Conservation (phyloP, 2,329 filamentous ascomycete genomes). For the Cladobotryum mycophilum region DNA sequence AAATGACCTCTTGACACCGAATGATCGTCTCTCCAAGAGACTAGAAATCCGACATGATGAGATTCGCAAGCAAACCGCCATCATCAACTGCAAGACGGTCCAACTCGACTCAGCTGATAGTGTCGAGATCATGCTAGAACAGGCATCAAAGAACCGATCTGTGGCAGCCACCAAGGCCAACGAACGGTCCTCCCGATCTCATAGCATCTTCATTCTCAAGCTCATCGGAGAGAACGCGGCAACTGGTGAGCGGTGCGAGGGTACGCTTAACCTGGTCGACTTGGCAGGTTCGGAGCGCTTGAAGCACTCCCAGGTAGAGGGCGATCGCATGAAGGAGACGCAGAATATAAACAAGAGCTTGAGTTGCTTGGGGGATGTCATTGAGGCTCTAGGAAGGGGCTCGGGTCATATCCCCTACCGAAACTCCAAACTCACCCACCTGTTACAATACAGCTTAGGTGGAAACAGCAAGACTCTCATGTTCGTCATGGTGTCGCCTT, state of each 20-base stretch:
- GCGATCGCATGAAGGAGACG: conserved; percentile 84
- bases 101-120: conserved; percentile 70
- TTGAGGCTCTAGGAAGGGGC: conserved; percentile 81
- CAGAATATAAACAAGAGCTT: conserved; percentile 97
- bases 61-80: conserved; percentile 69
- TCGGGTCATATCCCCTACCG: conserved; percentile 85
- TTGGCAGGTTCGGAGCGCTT: conserved; percentile 88
- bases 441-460: conserved; percentile 89
- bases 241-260: conserved; percentile 80
- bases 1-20: conserved; percentile 69
- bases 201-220: conserved; percentile 94
- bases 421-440: conserved; percentile 93
- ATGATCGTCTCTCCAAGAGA: conserved; percentile 63
- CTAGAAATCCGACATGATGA: conserved; percentile 87
- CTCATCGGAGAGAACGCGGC: conserved; percentile 61
- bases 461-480: conserved; percentile 97
- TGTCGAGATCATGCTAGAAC: conserved; percentile 72
- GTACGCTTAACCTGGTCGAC: conserved; percentile 92
- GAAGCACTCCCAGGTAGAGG: conserved; percentile 79
- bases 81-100: conserved; percentile 74
- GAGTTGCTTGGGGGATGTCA: conserved; percentile 88
- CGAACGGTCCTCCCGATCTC: conserved; percentile 86
- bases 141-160: conserved; percentile 78
- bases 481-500: conserved; percentile 96
- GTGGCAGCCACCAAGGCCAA: conserved; percentile 98